Conservation (phyloP, 495 filamentous ascomycete genomes). For the Ramalina intermedia region DNA sequence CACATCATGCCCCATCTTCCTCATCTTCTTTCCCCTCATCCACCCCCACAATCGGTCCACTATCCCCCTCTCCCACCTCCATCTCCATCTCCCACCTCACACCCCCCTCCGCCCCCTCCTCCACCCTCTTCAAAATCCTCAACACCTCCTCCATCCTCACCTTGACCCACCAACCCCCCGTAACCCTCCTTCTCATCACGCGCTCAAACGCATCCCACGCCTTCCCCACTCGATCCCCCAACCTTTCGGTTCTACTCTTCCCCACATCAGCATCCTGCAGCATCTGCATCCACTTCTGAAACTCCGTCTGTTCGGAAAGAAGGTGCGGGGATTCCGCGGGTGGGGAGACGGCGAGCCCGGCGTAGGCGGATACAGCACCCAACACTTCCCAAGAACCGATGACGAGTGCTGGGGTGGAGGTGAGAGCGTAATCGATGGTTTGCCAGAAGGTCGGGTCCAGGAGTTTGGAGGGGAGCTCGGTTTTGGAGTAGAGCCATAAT, state of each 20-base stretch:
- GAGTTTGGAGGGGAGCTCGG: constrained; percentile 34
- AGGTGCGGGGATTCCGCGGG: constrained; percentile 29
- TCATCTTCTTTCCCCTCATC: too few relatives aligned
- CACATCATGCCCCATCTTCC: not conserved
- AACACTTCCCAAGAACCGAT: constrained; percentile 61
- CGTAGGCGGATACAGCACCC: constrained; percentile 53
- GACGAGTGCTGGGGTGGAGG: constrained; percentile 44
- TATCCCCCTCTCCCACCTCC: too few relatives aligned
- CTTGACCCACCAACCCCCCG: constrained; percentile 49
- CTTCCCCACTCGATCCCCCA: not conserved
- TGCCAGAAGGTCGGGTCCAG: constrained; percentile 59
- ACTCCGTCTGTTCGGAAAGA: constrained; percentile 15
- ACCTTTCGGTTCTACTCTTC: constrained; percentile 11
- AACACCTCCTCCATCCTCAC: constrained; percentile 45
- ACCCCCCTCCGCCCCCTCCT: too few relatives aligned
- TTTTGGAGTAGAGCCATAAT: constrained; percentile 42
- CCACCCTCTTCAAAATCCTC: constrained; percentile 35
- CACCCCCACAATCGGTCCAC: too few relatives aligned
- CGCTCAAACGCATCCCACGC: constrained; percentile 12
- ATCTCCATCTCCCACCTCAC: too few relatives aligned
- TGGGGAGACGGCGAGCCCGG: constrained; percentile 49
- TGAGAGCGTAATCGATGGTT: constrained; percentile 65
- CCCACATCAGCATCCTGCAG: not conserved
- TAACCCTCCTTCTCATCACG: constrained; percentile 20
- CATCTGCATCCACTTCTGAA: constrained; percentile 20